Evolutionary conservation across 257 asterid genomes (phyloP).

Genomic region (Jasminum sambac): DNA sequence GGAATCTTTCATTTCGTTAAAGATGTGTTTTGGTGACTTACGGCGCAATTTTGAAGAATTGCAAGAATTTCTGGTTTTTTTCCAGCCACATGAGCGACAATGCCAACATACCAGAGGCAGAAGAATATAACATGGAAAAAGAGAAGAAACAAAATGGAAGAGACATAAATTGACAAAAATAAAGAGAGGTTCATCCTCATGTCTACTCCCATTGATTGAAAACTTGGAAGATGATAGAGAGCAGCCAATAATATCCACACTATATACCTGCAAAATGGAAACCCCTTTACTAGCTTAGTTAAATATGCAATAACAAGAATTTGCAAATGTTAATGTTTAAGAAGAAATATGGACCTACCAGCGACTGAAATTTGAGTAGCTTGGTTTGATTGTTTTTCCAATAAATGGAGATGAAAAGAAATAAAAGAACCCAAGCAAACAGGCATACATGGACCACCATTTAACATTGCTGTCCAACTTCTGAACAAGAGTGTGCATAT

Average conservation of each 20-base stretch:
- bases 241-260: slow-evolving; percentile 95
- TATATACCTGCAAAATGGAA: slow-evolving; percentile 67
- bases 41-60: slow-evolving; percentile 90
- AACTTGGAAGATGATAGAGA: slow-evolving; percentile 96
- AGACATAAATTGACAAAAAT: slow-evolving; percentile 76
- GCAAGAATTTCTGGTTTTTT: slow-evolving; percentile 83
- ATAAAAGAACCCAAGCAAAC: slow-evolving; percentile 96
- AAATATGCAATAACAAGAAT: neutral
- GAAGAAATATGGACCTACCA: slow-evolving; percentile 49
- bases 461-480: slow-evolving; percentile 93
- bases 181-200: slow-evolving; percentile 92
- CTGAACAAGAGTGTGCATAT: slow-evolving; percentile 93
- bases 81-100: slow-evolving; percentile 96
- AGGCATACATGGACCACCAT: slow-evolving; percentile 99
- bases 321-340: neutral
- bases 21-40: slow-evolving; percentile 47
- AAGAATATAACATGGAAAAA: slow-evolving; percentile 83
- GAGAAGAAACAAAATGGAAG: slow-evolving; percentile 89
- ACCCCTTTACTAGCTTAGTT: slow-evolving; percentile 13
- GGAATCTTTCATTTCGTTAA: slow-evolving; percentile 19
- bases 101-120: slow-evolving; percentile 93
- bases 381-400: slow-evolving; percentile 93
- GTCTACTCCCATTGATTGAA: slow-evolving; percentile 98
- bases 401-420: slow-evolving; percentile 96
- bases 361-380: slow-evolving; percentile 93